phyloP scores from a whole-genome alignment of 2,329 filamentous ascomycete genomes.

The Phialocephala sp. region DNA sequence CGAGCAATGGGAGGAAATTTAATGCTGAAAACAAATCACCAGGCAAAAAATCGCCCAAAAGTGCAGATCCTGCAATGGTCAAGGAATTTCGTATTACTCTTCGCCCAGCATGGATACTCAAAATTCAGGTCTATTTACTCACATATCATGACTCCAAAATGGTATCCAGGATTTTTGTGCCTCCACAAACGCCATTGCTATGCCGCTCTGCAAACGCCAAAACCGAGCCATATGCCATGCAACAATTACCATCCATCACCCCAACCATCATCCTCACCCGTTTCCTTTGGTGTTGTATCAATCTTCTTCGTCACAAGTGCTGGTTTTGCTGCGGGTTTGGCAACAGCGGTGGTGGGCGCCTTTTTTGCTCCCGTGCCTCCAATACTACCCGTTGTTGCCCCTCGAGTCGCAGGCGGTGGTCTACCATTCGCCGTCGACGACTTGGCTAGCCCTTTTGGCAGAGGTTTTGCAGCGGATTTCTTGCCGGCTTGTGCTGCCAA shows the following conservation, averaged over 20 bases:
- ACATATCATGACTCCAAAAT: slow-evolving; percentile 10
- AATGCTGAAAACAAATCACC: background rate
- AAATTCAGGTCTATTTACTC: background rate
- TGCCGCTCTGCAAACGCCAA: background rate
- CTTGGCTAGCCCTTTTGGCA: slow-evolving; percentile 86
- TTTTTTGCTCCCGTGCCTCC: slow-evolving; percentile 41
- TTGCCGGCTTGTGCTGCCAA: slow-evolving; percentile 86
- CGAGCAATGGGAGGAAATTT: background rate
- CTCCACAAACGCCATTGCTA: slow-evolving; percentile 7
- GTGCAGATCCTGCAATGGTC: background rate
- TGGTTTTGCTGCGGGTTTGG: slow-evolving; percentile 46
- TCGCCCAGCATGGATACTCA: background rate
- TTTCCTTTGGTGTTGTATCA: slow-evolving; percentile 68
- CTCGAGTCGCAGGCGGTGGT: slow-evolving; percentile 46
- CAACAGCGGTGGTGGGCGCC: slow-evolving; percentile 17
- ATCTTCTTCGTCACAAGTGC: slow-evolving; percentile 68
- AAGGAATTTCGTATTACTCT: background rate
- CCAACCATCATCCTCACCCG: slow-evolving; percentile 65
- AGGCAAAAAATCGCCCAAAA: background rate
- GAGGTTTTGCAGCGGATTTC: slow-evolving; percentile 59
- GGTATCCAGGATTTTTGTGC: slow-evolving; percentile 1
- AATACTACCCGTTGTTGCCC: slow-evolving; percentile 44
- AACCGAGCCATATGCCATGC: background rate
- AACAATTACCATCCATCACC: slow-evolving; percentile 65
- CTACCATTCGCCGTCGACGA: slow-evolving; percentile 43